Base-by-base conservation (phyloP, 306 rosid species). In the Lathyrus aphaca region DNA sequence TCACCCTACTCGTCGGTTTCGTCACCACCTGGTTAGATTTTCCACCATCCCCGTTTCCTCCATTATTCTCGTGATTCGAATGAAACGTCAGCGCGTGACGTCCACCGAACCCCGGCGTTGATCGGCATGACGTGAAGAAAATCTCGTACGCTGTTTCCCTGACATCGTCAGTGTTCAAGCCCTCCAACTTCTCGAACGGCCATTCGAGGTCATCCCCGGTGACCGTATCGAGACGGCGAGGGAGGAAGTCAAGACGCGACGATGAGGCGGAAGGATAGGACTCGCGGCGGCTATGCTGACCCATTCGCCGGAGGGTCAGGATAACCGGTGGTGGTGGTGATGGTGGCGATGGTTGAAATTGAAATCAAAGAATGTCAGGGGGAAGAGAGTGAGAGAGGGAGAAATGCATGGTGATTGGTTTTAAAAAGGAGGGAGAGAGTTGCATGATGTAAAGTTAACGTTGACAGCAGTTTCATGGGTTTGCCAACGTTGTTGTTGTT, bases 241-340 rank as follows among this genome's bases (percentile, higher is more conserved):
- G 54, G 55, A 15, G 48, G 38, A 50, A 46, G 19, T 81, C 87
- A 12, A 76, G 79, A 0, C 80, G 85, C 1, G 79, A 67, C 0
- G 74, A 72, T 13, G 59, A 2, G 2, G 71, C 4, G 0, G 80
- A 73, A 19, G 71, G 85, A n/a, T 85, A 84, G 48, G 98, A 83
- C 56, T 88, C 96, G 14, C 89, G 89, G 64, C 97, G 98, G 76
- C 76, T 37, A 74, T 88, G 96, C 77, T 86, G 97, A 79, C 96
- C 96, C 98, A 93, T 93, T 2, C 53, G 49, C 56, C 14, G 64
- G 23, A 10, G 83, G 72, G 62, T 73, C 59, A 29, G 79, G 8
- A 54, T 23, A 62, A 51, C 72, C 75, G 42, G 39, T 13, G 45
- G 10, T 21, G 35, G 40, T 4, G 48, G 43, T 1, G 17, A 1